phyloP scores from a whole-genome alignment of 768 basidiomycete genomes.

The Russula brevipes region DNA sequence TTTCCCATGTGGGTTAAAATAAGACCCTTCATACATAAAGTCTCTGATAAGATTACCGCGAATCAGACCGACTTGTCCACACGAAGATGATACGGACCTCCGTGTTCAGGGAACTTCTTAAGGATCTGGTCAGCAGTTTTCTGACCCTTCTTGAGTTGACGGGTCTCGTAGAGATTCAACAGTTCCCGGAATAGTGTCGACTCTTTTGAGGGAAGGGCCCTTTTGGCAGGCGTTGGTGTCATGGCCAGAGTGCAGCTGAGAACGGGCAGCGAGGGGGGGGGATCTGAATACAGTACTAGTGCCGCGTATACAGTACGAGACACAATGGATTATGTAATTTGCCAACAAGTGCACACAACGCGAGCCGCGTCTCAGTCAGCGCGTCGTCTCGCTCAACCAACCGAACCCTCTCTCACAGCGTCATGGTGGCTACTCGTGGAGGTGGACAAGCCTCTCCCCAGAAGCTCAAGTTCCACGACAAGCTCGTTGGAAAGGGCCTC shows the following conservation, averaged over 20 bases:
- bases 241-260: slow-evolving; percentile 10
- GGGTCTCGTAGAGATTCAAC: slow-evolving; percentile 79
- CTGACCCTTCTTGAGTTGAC: slow-evolving; percentile 82
- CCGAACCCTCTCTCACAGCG: slow-evolving; percentile 4
- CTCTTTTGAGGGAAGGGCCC: slow-evolving; percentile 77
- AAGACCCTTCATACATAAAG: slow-evolving; percentile 94
- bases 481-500: slow-evolving; percentile 69
- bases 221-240: slow-evolving; percentile 36
- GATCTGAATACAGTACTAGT: neutral
- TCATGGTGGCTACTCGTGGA: slow-evolving; percentile 71
- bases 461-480: slow-evolving; percentile 75
- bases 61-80: slow-evolving; percentile 13
- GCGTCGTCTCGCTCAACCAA: neutral
- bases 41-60: slow-evolving; percentile 52
- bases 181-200: slow-evolving; percentile 80
- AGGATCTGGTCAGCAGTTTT: slow-evolving; percentile 92
- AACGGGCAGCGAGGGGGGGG: neutral
- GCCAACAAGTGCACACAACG: slow-evolving; percentile 23
- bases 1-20: slow-evolving; percentile 74
- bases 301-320: neutral
- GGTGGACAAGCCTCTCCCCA: slow-evolving; percentile 47
- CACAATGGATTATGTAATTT: neutral
- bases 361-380: slow-evolving; percentile 21
- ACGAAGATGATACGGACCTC: slow-evolving; percentile 48
- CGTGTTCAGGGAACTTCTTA: slow-evolving; percentile 94